These are phyloP conservation scores for Fusarium stilboides DNA, from an alignment of 2,329 filamentous ascomycete species.

Conservation along the genomic window DNA sequence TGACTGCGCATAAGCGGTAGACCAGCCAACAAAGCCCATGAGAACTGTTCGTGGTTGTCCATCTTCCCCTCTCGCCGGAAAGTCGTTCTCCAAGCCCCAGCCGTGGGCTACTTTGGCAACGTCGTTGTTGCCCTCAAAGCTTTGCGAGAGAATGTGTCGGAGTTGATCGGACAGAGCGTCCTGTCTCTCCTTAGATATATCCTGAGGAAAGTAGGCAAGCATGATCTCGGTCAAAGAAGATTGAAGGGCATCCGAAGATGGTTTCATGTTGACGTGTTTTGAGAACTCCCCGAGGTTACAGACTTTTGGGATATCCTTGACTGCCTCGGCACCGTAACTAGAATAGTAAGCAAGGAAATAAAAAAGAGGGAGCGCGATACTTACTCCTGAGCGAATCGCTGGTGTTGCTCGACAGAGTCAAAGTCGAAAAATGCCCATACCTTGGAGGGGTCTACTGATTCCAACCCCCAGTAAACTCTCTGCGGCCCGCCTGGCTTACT, in stretches of 20 bases:
- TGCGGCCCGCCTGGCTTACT: conserved; percentile 13
- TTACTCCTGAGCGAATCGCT: conserved; percentile 12
- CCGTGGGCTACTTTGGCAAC: not conserved
- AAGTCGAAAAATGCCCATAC: conserved; percentile 36
- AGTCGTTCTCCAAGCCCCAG: conserved; percentile 27
- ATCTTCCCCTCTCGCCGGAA: conserved; percentile 5
- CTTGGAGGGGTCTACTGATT: not conserved
- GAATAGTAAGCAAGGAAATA: rapidly evolving
- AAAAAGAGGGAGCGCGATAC: not conserved
- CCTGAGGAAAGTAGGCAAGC: conserved; percentile 10
- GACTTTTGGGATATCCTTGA: conserved; percentile 28
- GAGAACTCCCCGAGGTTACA: conserved; percentile 21
- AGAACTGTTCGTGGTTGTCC: conserved; percentile 1
- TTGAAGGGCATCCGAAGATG: conserved; percentile 15
- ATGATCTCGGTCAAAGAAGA: conserved; percentile 3
- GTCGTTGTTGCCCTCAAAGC: not conserved
- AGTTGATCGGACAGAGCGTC: not conserved
- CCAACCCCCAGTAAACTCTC: conserved; percentile 24
- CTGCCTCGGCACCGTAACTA: conserved; percentile 22
- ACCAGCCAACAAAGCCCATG: conserved; percentile 13
- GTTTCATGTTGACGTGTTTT: conserved; percentile 20
- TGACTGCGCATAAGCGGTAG: not conserved
- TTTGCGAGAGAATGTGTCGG: not conserved
- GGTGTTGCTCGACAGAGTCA: conserved; percentile 24
- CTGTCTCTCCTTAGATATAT: not conserved